phyloP scores from a whole-genome alignment of 495 filamentous ascomycete species.

The Penicillium verhagenii region DNA sequence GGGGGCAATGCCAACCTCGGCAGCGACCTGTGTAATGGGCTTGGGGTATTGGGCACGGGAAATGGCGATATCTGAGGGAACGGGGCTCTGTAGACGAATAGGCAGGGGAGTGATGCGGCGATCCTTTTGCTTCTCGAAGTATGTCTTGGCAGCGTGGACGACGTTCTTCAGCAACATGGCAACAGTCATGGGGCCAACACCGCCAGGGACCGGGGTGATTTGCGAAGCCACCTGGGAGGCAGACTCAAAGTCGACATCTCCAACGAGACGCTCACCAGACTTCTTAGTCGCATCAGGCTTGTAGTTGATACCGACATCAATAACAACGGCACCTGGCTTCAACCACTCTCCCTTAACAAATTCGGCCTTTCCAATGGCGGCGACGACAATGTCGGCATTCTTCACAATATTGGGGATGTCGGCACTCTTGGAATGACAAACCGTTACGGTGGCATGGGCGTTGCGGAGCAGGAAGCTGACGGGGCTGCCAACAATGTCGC shows the following conservation, averaged over 20 bases:
- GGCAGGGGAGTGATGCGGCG: slow-evolving; percentile 76
- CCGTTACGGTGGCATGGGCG: slow-evolving; percentile 92
- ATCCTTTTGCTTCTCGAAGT: slow-evolving; percentile 77
- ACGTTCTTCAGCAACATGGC: slow-evolving; percentile 96
- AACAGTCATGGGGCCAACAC: slow-evolving; percentile 97
- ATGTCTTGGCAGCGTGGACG: slow-evolving; percentile 73
- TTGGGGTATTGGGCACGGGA: slow-evolving; percentile 89
- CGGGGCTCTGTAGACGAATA: slow-evolving; percentile 68
- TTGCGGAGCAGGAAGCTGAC: slow-evolving; percentile 94
- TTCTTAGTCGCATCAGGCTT: slow-evolving; percentile 92
- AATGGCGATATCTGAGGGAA: slow-evolving; percentile 92
- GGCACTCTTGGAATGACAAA: slow-evolving; percentile 87
- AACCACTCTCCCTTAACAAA: slow-evolving; percentile 95
- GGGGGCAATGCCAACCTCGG: slow-evolving; percentile 80
- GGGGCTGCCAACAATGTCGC: slow-evolving; percentile 95
- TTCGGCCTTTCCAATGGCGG: slow-evolving; percentile 82
- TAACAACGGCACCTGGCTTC: slow-evolving; percentile 89
- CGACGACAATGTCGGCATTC: slow-evolving; percentile 84
- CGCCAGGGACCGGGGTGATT: slow-evolving; percentile 95
- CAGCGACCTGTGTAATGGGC: slow-evolving; percentile 75
- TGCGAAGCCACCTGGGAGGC: slow-evolving; percentile 85
- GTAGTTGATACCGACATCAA: slow-evolving; percentile 98
- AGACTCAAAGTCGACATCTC: slow-evolving; percentile 90
- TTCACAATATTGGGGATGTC: slow-evolving; percentile 72
- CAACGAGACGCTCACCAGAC: slow-evolving; percentile 89